Conservation (phyloP, 2,329 filamentous ascomycete species). For the Fusarium newnesense region DNA sequence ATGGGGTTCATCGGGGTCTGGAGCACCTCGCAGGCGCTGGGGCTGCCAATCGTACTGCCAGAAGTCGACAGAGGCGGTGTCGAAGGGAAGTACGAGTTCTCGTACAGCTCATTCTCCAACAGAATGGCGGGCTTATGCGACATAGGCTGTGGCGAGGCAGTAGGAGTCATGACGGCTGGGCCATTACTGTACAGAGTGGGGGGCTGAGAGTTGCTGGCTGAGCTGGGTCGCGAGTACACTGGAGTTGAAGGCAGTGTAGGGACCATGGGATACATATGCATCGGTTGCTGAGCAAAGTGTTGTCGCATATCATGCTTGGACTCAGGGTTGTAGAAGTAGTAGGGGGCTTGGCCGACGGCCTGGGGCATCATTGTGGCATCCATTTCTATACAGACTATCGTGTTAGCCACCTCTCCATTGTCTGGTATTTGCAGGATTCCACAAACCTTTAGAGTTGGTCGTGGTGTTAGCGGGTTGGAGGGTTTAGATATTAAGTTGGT, state of each 20-base stretch:
- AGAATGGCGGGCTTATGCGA: constrained; percentile 82
- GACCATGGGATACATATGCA: constrained; percentile 65
- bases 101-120: constrained; percentile 79
- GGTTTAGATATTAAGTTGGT: constrained; percentile 43
- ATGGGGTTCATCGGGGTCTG: constrained; percentile 85
- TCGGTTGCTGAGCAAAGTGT: constrained; percentile 73
- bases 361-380: constrained; percentile 70
- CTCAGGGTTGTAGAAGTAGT: constrained; percentile 89
- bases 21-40: constrained; percentile 79
- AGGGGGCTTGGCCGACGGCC: constrained; percentile 76
- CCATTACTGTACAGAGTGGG: constrained; percentile 66
- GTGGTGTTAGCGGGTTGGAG: constrained; percentile 23
- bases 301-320: constrained; percentile 77
- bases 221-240: constrained; percentile 72
- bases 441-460: constrained; percentile 40
- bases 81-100: constrained; percentile 80
- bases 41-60: constrained; percentile 87
- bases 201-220: constrained; percentile 73
- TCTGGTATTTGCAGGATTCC: constrained; percentile 31
- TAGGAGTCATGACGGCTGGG: constrained; percentile 75
- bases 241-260: constrained; percentile 70
- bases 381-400: constrained; percentile 61
- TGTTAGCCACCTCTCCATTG: constrained; percentile 29
- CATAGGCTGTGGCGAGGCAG: constrained; percentile 78
- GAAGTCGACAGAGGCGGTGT: constrained; percentile 89